Evolutionary conservation across 192 early-diverging fungal genomes (phyloP), one percentile per base, ranked within the genome.

Genomic region (Dimargaris xerosporica): DNA sequence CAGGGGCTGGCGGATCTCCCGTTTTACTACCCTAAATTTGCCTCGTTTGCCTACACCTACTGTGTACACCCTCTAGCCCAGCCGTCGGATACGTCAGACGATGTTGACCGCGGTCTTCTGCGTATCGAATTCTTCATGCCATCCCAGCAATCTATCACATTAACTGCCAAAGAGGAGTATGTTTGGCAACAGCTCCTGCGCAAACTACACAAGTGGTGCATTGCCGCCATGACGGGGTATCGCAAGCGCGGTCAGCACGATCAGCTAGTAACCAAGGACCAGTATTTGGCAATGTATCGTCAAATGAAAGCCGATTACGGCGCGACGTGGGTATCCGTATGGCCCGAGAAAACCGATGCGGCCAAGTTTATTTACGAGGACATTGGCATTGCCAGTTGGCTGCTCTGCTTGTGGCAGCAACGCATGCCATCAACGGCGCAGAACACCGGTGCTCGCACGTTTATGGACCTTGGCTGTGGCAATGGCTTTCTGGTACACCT

Each of bases 311-410:
- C 68, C 23, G 83, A 73, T 46, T 82, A 93, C 66, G 83, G 81
- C 7, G 63, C 72, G 21, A 63, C 74, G 60, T 82, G 83, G 78
- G 82, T 92, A 6, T 68, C 73, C 53, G 76, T 74, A 39, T 93
- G 91, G 91, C 75, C 86, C 0, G 89, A 91, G 65, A 82, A 84
- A 67, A 91, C 89, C 0, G 90, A 93, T 65, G 82, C 90, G 3
- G 69, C 67, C 45, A 93, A 93, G 62, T 87, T 85, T 75, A 86
- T 93, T 10, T 89, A 79, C 69, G 91, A 93, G 71, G 91, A 93
- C 62, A 82, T 93, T 67, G 85, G 82, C 2, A 91, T 93, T 64
- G 88, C 90, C 26, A 84, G 81, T 50, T 93, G 82, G 79, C 66
- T 93, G 44, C 80, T 89, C 16, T 82, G 80, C 34, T 69, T 93